A percentile compares a stretch with the other conserved stretches of the same genome.
Conservation (phyloP, 1,284 basidiomycete genomes). For the Salmacisia buchloeana region DNA sequence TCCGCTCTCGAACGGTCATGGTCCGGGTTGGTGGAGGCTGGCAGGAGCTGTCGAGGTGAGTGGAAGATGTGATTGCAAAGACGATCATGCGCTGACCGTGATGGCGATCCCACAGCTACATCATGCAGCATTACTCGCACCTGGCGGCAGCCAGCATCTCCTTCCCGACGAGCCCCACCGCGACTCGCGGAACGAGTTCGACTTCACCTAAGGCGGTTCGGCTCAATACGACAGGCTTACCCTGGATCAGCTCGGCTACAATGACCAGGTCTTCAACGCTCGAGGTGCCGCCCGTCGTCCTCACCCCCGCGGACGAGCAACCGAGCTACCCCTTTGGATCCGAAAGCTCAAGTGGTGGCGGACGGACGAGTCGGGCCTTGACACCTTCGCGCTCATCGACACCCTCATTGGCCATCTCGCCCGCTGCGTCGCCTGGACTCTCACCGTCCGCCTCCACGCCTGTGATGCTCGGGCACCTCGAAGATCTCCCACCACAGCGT, state of each 20-base stretch:
- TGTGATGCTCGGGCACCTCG: not conserved
- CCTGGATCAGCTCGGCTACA: conserved; percentile 5
- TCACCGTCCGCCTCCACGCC: not conserved
- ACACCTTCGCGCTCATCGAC: not conserved
- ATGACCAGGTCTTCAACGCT: not conserved
- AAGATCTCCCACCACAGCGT: not conserved
- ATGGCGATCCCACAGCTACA: conserved; percentile 11
- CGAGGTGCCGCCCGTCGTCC: not conserved
- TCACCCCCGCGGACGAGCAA: not conserved
- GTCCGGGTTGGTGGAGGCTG: conserved; percentile 50
- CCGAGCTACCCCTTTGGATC: not conserved
- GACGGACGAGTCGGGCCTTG: not conserved
- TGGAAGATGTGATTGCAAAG: not conserved
- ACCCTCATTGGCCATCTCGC: not conserved
- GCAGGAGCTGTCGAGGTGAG: conserved; percentile 44
- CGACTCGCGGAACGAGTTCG: not conserved
- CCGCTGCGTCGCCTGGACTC: not conserved
- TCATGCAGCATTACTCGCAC: conserved; percentile 26
- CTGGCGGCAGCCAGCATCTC: conserved; percentile 8
- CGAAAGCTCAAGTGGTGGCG: not conserved
- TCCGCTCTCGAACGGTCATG: conserved; percentile 45
- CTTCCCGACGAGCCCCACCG: not conserved
- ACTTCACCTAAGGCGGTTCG: not conserved
- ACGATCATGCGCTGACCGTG: not conserved
- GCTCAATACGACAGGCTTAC: not conserved